These are phyloP conservation scores for Fusarium albidum DNA, from an alignment of 2,329 filamentous ascomycete species.

Conservation along the genomic window DNA sequence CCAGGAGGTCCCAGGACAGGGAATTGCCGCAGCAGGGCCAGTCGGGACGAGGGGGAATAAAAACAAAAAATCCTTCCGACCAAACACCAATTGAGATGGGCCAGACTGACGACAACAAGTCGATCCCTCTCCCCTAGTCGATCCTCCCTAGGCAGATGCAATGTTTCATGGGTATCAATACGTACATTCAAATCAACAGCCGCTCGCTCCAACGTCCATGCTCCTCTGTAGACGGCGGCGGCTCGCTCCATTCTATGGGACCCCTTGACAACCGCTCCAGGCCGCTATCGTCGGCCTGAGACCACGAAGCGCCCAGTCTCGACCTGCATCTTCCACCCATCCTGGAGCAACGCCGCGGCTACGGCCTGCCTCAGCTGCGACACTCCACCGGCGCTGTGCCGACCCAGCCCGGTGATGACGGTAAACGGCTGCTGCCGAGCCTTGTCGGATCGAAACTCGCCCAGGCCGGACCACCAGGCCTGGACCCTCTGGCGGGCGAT, in stretches of 20 bases:
- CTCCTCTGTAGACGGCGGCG: too few species aligned
- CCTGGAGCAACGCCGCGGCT: conserved; percentile 74
- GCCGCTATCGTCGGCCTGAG: conserved; percentile 59
- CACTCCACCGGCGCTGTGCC: conserved; percentile 79
- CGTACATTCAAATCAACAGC: too few species aligned
- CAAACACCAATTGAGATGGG: too few species aligned
- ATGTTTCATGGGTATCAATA: background rate
- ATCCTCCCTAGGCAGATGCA: too few species aligned
- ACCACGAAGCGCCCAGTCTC: conserved; percentile 76
- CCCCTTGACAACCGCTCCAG: too few species aligned
- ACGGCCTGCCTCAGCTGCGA: conserved; percentile 83
- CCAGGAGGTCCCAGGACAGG: conserved; percentile 8
- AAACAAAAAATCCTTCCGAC: background rate
- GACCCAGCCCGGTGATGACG: conserved; percentile 83
- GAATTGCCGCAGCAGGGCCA: background rate
- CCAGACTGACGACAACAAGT: too few species aligned
- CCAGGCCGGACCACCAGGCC: conserved; percentile 79
- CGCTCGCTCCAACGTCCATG: too few species aligned
- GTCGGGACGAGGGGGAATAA: background rate
- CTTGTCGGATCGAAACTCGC: conserved; percentile 65
- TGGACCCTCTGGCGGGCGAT: conserved; percentile 75
- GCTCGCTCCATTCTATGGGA: too few species aligned
- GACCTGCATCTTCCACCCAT: conserved; percentile 85
- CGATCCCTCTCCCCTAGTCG: too few species aligned
- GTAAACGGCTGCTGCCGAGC: conserved; percentile 65